phyloP scores from a whole-genome alignment of 78 protist species.

The Salpingoeca rosetta region DNA sequence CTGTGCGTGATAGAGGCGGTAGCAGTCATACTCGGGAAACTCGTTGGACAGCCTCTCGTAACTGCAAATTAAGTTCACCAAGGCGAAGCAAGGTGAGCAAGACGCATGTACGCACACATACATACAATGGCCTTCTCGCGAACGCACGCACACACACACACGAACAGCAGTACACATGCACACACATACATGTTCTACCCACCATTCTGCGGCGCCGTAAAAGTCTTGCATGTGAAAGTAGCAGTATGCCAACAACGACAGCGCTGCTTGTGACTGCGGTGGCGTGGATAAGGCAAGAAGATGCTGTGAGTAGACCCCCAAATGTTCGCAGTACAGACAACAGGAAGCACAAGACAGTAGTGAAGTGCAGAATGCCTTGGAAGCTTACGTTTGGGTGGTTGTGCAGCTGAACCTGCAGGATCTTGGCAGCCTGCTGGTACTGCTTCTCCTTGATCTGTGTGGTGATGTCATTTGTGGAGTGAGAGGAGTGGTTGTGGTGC shows the following conservation, averaged over 20 bases:
- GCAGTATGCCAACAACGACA: slow-evolving; percentile 67
- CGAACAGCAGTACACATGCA: background rate
- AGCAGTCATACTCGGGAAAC: background rate
- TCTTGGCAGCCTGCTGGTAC: background rate
- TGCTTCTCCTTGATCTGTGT: background rate
- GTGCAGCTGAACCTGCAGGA: slow-evolving; percentile 11
- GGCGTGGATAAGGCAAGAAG: no score
- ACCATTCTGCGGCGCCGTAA: slow-evolving; percentile 37
- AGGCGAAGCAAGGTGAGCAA: background rate
- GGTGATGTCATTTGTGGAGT: background rate
- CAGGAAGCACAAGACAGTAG: no score
- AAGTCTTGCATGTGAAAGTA: slow-evolving; percentile 49
- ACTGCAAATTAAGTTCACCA: background rate
- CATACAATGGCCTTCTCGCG: background rate
- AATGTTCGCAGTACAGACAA: no score
- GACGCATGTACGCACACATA: background rate
- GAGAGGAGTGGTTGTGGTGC: background rate
- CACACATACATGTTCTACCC: background rate
- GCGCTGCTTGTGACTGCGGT: slow-evolving; percentile 52
- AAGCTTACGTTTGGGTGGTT: background rate
- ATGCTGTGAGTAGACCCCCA: no score
- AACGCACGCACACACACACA: background rate
- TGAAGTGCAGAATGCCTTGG: background rate
- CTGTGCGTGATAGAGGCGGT: background rate
- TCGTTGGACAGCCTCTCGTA: background rate